Base-by-base conservation (phyloP, 306 rosid species). In the Rosa persica region DNA sequence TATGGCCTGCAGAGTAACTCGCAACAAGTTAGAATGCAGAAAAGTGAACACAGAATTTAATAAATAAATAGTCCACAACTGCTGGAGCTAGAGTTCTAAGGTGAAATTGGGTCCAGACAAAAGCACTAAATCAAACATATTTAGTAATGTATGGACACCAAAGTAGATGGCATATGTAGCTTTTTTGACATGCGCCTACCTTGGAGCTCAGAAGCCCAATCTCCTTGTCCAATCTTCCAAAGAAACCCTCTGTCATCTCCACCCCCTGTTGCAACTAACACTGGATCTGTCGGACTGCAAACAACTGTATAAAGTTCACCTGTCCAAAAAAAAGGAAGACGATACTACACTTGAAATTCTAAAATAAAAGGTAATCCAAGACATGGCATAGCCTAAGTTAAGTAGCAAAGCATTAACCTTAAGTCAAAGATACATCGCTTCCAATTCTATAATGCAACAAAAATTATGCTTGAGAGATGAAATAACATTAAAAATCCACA, bases 211-310 rank as follows among this genome's bases (percentile, higher is more conserved):
- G 76, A 82, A 72, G 98, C 89, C 93, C 90, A 92, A 83, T 91
- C 97, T 84, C 98, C 97, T 62, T 72, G 84, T 43, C 89, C 92
- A 78, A 92, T 88, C 85, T 66, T 89, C 98, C 98, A 95, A 62
- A 95, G 87, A 89, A 91, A 95, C 30, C 97, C 98, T 82, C 51
- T 88, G 78, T 95, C 97, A 85, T 95, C 98, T 51, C 92, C 82
- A 61, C 97, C 93, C 57, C 98, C 98, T 1, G 98, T 91, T 9
- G 96, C 96, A 78, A 95, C 98, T 83, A 95, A 85, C 6, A 79
- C 46, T 5, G 80, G 74, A 76, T 93, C 96, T 11, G 83, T 85
- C 42, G 99, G 97, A 89, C 94, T 92, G 86, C 97, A 95, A 5
- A 87, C 80, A 85, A 87, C 97, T 1, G 97, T 30, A 77, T 92